A percentile compares a stretch with the other conserved stretches of the same genome.
These are phyloP conservation scores for Solanum aculeatissimum DNA, from an alignment of 305 asterid species.

Conservation along the genomic window DNA sequence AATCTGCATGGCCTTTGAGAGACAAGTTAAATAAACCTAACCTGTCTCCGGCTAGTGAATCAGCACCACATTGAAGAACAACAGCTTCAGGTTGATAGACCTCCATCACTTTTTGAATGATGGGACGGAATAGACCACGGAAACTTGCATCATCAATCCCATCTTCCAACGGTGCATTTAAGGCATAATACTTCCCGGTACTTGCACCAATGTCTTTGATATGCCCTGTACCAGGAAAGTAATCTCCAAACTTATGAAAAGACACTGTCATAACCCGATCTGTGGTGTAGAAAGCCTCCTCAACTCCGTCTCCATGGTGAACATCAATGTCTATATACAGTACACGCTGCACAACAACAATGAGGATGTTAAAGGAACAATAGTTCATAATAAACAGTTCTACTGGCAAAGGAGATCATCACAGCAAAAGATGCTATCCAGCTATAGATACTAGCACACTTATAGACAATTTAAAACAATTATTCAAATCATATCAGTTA, in stretches of 20 bases:
- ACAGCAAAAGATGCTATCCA: background rate
- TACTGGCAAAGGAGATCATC: background rate
- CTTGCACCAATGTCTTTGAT: conserved; percentile 47
- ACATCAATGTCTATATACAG: conserved; percentile 72
- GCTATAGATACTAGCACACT: background rate
- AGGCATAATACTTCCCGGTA: conserved; percentile 66
- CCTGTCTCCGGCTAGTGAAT: conserved; percentile 83
- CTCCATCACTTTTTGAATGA: conserved; percentile 74
- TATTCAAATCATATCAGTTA: no score
- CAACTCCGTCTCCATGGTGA: conserved; percentile 92
- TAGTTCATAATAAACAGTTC: background rate
- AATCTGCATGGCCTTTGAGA: conserved; percentile 83
- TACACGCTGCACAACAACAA: conserved; percentile 46
- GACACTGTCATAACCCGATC: conserved; percentile 90
- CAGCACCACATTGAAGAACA: conserved; percentile 92
- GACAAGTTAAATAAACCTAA: conserved; percentile 83
- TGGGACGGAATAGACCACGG: conserved; percentile 53
- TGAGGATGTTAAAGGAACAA: background rate
- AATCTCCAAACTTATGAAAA: conserved; percentile 83
- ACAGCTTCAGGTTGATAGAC: conserved; percentile 82
- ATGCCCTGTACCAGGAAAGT: conserved; percentile 88
- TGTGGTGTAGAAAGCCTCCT: conserved; percentile 82
- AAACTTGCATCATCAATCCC: conserved; percentile 72
- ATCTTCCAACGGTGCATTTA: conserved; percentile 76
- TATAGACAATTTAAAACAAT: no score